Conservation (phyloP, 768 basidiomycete genomes). For the Daedalea quercina region DNA sequence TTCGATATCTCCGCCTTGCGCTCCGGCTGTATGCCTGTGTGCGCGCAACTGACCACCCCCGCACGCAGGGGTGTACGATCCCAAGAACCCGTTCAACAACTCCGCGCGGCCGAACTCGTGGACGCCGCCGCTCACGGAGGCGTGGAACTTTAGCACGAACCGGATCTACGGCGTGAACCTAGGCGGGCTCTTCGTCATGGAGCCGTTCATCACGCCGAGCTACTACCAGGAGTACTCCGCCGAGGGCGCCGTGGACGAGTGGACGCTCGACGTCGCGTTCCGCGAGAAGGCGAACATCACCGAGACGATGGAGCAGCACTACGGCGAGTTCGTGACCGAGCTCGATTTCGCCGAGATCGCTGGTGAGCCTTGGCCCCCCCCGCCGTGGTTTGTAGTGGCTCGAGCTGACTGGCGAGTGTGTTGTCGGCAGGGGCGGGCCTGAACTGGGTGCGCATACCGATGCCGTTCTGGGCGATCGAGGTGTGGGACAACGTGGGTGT, state of each 20-base stretch:
- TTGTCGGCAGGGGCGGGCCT: slow-evolving; percentile 52
- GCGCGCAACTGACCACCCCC: too few relatives aligned
- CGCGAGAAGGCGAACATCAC: slow-evolving; percentile 35
- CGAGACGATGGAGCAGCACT: slow-evolving; percentile 50
- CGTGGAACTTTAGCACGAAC: slow-evolving; percentile 65
- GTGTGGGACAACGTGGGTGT: slow-evolving; percentile 42
- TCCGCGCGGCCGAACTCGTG: slow-evolving; percentile 70
- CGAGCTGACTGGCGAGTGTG: background rate
- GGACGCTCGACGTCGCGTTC: slow-evolving; percentile 57
- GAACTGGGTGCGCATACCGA: slow-evolving; percentile 77
- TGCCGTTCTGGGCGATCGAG: slow-evolving; percentile 85
- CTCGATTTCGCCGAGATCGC: slow-evolving; percentile 24
- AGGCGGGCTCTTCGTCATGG: slow-evolving; percentile 70
- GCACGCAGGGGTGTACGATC: slow-evolving; percentile 64
- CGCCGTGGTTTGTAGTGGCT: background rate
- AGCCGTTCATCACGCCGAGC: slow-evolving; percentile 70
- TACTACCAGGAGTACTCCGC: slow-evolving; percentile 46
- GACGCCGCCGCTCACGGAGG: slow-evolving; percentile 72
- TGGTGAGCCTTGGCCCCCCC: background rate
- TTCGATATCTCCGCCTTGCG: background rate
- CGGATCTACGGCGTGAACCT: slow-evolving; percentile 63
- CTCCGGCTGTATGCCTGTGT: background rate
- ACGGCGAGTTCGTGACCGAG: slow-evolving; percentile 66
- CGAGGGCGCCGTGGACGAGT: slow-evolving; percentile 53
- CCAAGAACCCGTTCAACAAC: slow-evolving; percentile 70